Percentiles rank a stretch among this genome's conserved stretches.
Evolutionary conservation across 352 stramenopile species (phyloP).

Genomic region (Elongisporangium undulatum): DNA sequence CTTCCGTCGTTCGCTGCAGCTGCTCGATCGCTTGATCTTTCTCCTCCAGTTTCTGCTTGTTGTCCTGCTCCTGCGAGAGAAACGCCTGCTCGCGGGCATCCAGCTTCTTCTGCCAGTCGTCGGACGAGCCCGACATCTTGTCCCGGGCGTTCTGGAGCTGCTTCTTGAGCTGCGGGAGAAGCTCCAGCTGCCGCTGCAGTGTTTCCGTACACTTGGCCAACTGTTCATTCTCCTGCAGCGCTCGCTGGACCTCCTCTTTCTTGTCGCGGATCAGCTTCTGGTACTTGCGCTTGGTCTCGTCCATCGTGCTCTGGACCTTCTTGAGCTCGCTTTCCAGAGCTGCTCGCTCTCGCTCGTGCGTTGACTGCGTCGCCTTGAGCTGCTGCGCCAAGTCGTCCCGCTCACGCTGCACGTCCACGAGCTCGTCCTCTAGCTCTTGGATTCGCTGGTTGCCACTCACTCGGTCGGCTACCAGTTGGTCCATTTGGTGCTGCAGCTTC

Average conservation of each 20-base stretch:
- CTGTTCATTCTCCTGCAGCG: conserved; percentile 47
- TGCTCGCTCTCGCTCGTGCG: conserved; percentile 14
- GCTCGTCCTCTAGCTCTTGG: conserved; percentile 23
- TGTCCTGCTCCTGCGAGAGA: conserved; percentile 45
- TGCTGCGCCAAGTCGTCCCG: conserved; percentile 10
- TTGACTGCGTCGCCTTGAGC: conserved; percentile 15
- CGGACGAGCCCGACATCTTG: conserved; percentile 20
- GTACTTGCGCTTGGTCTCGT: conserved; percentile 31
- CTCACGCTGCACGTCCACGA: conserved; percentile 22
- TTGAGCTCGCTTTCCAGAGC: conserved; percentile 27
- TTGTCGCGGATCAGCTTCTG: conserved; percentile 52
- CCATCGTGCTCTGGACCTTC: conserved; percentile 15
- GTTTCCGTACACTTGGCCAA: conserved; percentile 20
- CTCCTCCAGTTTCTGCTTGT: conserved; percentile 26
- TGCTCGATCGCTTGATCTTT: conserved; percentile 15
- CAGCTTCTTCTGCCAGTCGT: conserved; percentile 17
- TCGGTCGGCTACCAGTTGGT: conserved; percentile 20
- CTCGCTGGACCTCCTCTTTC: conserved; percentile 37
- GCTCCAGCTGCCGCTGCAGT: conserved; percentile 33
- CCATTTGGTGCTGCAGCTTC: conserved; percentile 25
- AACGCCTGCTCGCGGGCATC: conserved; percentile 44
- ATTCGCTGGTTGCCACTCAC: conserved; percentile 6
- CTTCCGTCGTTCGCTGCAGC: conserved; percentile 20
- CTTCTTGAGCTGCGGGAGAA: conserved; percentile 47
- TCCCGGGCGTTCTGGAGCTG: conserved; percentile 44